Evolutionary conservation across 78 protist species (phyloP).

Genomic region (Creolimax fragrantissima): DNA sequence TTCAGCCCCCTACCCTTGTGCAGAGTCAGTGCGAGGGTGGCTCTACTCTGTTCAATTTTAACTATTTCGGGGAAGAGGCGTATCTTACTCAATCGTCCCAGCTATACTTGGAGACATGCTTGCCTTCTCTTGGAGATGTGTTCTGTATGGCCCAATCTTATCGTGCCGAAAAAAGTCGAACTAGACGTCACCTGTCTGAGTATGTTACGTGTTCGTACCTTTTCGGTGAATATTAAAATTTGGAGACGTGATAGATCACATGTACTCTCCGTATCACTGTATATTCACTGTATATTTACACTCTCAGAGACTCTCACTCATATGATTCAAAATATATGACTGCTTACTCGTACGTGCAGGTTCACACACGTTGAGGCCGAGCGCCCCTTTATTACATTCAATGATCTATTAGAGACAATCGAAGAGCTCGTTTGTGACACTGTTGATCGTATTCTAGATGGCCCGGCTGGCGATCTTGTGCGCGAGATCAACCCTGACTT

Average conservation of each 20-base stretch:
- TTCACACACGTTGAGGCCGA: constrained; percentile 79
- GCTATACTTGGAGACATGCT: constrained; percentile 83
- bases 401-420: constrained; percentile 68
- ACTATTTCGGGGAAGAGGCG: constrained; percentile 66
- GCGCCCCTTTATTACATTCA: constrained; percentile 77
- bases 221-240: too few relatives aligned
- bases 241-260: too few relatives aligned
- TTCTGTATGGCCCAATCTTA: constrained; percentile 80
- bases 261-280: background rate
- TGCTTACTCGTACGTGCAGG: too few relatives aligned
- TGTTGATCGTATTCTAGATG: constrained; percentile 25
- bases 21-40: constrained; percentile 93
- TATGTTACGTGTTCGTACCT: too few relatives aligned
- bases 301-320: background rate
- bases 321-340: background rate
- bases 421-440: constrained; percentile 75
- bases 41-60: constrained; percentile 67
- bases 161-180: constrained; percentile 84
- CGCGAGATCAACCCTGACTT: constrained; percentile 61
- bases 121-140: constrained; percentile 76
- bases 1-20: constrained; percentile 90
- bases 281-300: background rate
- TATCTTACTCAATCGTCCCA: constrained; percentile 93
- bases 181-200: constrained; percentile 90
- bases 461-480: constrained; percentile 36